Evolutionary conservation across 2,329 filamentous ascomycete genomes (phyloP).

Genomic region (Fusarium sp.): DNA sequence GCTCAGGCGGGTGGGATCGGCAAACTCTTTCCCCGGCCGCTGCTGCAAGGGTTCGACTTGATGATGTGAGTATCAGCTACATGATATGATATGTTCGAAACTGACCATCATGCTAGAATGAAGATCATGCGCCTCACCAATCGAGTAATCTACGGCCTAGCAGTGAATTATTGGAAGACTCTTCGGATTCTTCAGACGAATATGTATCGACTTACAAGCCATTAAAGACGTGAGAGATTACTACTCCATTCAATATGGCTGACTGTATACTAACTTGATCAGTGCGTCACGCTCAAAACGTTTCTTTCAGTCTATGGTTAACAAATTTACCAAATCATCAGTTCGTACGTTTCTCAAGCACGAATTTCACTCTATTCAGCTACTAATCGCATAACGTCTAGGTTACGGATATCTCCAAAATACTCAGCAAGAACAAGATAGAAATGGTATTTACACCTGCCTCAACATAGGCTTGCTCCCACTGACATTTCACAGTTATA

Average conservation of each 20-base stretch:
- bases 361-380: not conserved
- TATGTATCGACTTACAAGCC: conserved; percentile 29
- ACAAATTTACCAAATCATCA: conserved; percentile 37
- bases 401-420: conserved; percentile 38
- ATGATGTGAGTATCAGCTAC: conserved; percentile 23
- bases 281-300: conserved; percentile 36
- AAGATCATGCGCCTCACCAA: conserved; percentile 19
- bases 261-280: conserved; percentile 17
- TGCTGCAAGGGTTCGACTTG: conserved; percentile 24
- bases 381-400: conserved; percentile 15
- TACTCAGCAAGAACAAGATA: conserved; percentile 42
- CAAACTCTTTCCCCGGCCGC: conserved; percentile 39
- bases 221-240: conserved; percentile 31
- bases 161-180: conserved; percentile 26
- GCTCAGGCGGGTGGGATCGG: conserved; percentile 41
- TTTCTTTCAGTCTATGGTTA: conserved; percentile 39
- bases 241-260: not conserved
- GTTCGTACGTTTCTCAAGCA: conserved; percentile 28
- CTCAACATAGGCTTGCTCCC: not conserved
- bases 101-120: conserved; percentile 2
- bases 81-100: not conserved
- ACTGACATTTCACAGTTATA: conserved; percentile 34
- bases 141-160: conserved; percentile 13
- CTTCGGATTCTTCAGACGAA: conserved; percentile 40
- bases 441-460: conserved; percentile 34